A percentile compares a stretch with the other conserved stretches of the same genome.
phyloP scores from a whole-genome alignment of 331 rosid species.

The Spiraea crenata region DNA sequence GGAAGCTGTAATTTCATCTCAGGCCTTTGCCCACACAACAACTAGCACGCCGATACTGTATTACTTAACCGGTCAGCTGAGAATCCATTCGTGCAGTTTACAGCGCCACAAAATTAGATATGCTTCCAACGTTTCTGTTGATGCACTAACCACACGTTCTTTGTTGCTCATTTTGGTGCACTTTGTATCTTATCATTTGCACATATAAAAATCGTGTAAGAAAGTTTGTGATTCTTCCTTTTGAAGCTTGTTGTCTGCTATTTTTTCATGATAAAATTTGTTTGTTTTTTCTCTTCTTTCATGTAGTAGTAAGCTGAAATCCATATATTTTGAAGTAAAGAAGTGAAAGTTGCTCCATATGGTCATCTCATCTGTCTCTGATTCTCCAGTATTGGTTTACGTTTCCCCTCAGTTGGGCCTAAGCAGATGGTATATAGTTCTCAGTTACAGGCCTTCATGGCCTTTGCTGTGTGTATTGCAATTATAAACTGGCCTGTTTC shows the following conservation, averaged over 20 bases:
- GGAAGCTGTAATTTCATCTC: background rate
- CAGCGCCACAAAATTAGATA: background rate
- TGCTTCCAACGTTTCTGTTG: background rate
- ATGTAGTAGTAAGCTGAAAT: background rate
- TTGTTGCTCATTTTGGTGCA: conserved; percentile 4
- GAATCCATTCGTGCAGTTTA: background rate
- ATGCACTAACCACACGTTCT: background rate
- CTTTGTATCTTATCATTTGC: conserved; percentile 3
- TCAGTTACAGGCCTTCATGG: too few relatives aligned
- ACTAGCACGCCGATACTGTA: background rate
- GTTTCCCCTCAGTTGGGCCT: background rate
- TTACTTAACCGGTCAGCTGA: background rate
- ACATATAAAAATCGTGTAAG: conserved; percentile 1
- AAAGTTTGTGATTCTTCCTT: background rate
- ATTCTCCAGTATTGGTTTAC: background rate
- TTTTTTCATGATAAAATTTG: background rate
- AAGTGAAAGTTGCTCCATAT: background rate
- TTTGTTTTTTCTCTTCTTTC: too few relatives aligned
- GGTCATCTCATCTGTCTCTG: background rate
- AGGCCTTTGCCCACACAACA: background rate
- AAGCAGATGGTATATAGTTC: background rate
- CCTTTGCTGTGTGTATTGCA: too few relatives aligned
- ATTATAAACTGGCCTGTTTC: too few relatives aligned
- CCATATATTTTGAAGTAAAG: background rate
- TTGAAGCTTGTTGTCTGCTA: background rate